Base-by-base conservation (phyloP, 371 early-diverging fungal species). In the Antonospora locustae region DNA sequence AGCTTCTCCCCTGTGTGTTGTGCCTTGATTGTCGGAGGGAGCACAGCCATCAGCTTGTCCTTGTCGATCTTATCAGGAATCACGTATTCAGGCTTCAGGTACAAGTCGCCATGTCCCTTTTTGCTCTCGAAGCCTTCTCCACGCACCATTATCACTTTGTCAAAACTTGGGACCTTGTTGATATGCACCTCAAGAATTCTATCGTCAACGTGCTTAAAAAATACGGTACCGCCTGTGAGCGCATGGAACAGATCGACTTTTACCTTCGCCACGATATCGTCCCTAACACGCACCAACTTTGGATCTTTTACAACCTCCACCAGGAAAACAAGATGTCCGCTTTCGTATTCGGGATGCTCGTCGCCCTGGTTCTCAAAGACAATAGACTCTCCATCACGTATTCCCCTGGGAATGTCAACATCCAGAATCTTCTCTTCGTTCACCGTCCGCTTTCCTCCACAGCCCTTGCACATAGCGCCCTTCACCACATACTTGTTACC, bases 241-340 rank as follows among this genome's bases (percentile, higher is more conserved):
- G 52, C 51, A 12, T 59, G 45, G 23, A 37, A 50, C 16, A 63
- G 38, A 36, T 61, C 61, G 32, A 68, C 50, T 20, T 63, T 57
- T 20, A 50, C 49, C 17, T 45, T 43, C 2, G 50, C 29, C 14
- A 63, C 30, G 1, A 63, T 12, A 50, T 68, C 49, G 43, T 55
- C 38, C 12, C 58, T 58, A 4, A 49, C 20, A 16, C 41, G n/a
- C 5, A 7, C 14, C n/a, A 41, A 41, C 16, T 34, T 57, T 3
- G 38, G 17, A 46, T 67, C 61, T 29, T 56, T 51, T 17, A 45
- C 38, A 16, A 73, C 54, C 7, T 34, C 49, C 11, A 65, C 46
- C 12, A 56, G 38, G 39, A 70, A 61, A 38, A 73, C 50, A 5
- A 73, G 22, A 53, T 73, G 66, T 14, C 73, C 73, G 0, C 62